Conservation (phyloP, 208 protist species). For the Lotmaria passim region DNA sequence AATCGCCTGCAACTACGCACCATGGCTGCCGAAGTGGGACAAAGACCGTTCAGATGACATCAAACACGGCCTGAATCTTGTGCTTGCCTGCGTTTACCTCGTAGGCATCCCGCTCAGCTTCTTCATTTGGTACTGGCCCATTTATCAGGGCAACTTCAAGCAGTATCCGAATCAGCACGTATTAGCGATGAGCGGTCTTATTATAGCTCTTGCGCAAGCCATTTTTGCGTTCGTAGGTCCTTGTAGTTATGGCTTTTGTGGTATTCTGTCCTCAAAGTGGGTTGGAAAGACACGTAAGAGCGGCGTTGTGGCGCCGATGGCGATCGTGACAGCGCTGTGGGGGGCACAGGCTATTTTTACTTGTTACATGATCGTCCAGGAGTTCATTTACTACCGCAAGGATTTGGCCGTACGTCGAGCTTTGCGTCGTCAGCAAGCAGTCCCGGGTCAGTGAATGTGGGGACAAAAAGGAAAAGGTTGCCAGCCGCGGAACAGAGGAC, state of each 20-base stretch:
- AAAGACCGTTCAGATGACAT: conserved; percentile 9
- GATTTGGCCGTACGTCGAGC: conserved; percentile 63
- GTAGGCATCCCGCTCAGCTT: conserved; percentile 72
- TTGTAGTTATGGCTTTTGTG: conserved; percentile 49
- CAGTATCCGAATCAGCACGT: conserved; percentile 51
- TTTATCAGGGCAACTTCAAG: conserved; percentile 63
- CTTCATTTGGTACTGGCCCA: conserved; percentile 70
- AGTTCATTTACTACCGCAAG: conserved; percentile 70
- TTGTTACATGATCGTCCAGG: conserved; percentile 47
- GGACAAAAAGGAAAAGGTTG: not conserved
- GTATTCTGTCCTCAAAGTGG: conserved; percentile 48
- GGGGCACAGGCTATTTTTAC: conserved; percentile 44
- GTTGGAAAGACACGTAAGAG: conserved; percentile 36
- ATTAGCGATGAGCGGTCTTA: conserved; percentile 57
- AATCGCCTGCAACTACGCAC: conserved; percentile 48
- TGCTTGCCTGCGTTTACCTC: conserved; percentile 61
- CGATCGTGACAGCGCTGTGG: conserved; percentile 66
- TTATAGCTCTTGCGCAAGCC: conserved; percentile 51
- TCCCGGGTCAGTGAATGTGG: conserved; percentile 19
- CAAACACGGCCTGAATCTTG: conserved; percentile 45
- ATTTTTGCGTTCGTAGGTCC: conserved; percentile 66
- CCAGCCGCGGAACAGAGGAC: not conserved
- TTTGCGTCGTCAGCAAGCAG: conserved; percentile 26
- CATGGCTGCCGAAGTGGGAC: not conserved
- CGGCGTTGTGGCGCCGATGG: conserved; percentile 44